Percentiles rank a stretch among this genome's conserved stretches.
Evolutionary conservation across 768 basidiomycete species (phyloP).

Genomic region (Leccinum boreale): DNA sequence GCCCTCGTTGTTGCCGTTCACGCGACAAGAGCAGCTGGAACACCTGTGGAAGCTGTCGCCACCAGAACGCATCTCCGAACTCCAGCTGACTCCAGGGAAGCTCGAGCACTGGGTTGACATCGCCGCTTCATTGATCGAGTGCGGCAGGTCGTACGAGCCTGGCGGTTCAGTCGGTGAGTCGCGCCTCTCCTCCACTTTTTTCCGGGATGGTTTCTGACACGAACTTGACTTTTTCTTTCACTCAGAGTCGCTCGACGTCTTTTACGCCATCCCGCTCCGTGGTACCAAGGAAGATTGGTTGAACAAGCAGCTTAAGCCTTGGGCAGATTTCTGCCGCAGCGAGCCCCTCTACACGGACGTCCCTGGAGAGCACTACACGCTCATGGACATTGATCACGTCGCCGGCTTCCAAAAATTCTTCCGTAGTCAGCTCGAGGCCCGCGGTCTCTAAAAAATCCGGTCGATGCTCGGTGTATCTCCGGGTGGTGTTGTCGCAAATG

Average conservation of each 20-base stretch:
- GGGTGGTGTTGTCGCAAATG: background rate
- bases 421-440: constrained; percentile 23
- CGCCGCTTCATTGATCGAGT: constrained; percentile 30
- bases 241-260: constrained; percentile 20
- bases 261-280: constrained; percentile 27
- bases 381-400: constrained; percentile 32
- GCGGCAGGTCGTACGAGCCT: constrained; percentile 28
- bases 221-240: background rate
- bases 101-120: constrained; percentile 31
- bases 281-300: constrained; percentile 31
- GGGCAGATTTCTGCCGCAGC: constrained; percentile 21
- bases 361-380: constrained; percentile 28
- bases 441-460: constrained; percentile 17
- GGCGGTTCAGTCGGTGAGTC: constrained; percentile 26
- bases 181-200: background rate
- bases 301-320: constrained; percentile 28
- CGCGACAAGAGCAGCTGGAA: constrained; percentile 24
- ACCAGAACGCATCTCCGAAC: constrained; percentile 26
- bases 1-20: constrained; percentile 17
- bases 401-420: constrained; percentile 30
- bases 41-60: constrained; percentile 28
- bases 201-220: background rate
- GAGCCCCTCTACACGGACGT: constrained; percentile 25
- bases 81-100: constrained; percentile 24
- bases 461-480: background rate